Conservation (phyloP, 345 rosid species). For the Xanthoceras sorbifolium region DNA sequence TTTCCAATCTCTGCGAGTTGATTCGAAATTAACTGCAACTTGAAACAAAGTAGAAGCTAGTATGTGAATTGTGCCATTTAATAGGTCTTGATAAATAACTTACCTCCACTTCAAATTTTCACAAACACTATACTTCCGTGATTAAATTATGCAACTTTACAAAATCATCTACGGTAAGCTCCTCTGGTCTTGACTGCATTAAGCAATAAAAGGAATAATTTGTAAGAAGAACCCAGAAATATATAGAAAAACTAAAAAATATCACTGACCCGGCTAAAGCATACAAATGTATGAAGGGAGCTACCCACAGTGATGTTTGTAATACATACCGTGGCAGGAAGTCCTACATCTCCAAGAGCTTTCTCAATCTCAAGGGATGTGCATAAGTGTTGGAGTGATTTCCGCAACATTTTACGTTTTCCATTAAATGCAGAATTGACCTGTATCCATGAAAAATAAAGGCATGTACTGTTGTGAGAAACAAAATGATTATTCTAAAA, state of each 20-base stretch:
- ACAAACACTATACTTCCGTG: slow-evolving; percentile 26
- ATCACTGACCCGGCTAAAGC: neutral
- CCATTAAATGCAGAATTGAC: slow-evolving; percentile 92
- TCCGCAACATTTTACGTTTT: slow-evolving; percentile 83
- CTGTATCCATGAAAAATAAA: slow-evolving; percentile 31
- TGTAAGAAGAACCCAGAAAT: neutral
- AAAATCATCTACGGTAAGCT: slow-evolving; percentile 81
- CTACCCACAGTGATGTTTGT: neutral
- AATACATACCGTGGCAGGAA: slow-evolving; percentile 61
- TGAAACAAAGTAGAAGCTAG: neutral
- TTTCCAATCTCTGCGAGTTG: too few species aligned
- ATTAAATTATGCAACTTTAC: slow-evolving; percentile 79
- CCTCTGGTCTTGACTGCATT: slow-evolving; percentile 93
- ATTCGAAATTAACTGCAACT: neutral
- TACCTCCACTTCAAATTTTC: neutral
- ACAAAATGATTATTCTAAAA: neutral
- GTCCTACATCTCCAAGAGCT: slow-evolving; percentile 66
- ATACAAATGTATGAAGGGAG: neutral
- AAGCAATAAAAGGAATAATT: neutral
- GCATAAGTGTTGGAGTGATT: slow-evolving; percentile 71
- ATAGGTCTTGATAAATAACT: neutral
- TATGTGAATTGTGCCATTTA: neutral
- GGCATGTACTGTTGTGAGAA: neutral
- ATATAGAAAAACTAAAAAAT: neutral
- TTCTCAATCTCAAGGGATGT: slow-evolving; percentile 69